Base-by-base conservation (phyloP, 352 stramenopile species). In the Paralagenidium karlingii region DNA sequence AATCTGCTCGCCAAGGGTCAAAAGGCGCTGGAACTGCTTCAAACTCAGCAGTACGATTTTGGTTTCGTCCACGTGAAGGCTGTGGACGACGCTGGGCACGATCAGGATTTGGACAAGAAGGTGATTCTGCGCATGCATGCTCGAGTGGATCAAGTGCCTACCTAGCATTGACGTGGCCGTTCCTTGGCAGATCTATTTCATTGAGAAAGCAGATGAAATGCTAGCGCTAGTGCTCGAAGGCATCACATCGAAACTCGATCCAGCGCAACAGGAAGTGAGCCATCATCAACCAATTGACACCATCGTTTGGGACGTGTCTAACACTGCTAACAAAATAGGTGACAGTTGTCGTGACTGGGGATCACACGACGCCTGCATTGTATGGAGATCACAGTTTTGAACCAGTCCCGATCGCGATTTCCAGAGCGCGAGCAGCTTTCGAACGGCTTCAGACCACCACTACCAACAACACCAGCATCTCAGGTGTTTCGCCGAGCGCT, bases 311-410 rank as follows among this genome's bases (percentile, higher is more conserved):
- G n/a, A n/a, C n/a, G n/a, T n/a, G 10, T 10, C 13, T 24, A 38
- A 24, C 21, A 11, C 12, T 38, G 12, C 8, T 13, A 11, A 18
- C 26, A 8, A 43, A 63, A 8, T 62, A 92, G 25, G 60, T 84
- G 18, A 85, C 70, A 22, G 84, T 92, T 22, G 57, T 92, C n/a
- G 62, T 92, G 25, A 92, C 79, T 2, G 79, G 79, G 9, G 79
- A 92, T 46, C 79, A 92, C 58, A 88, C 79, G 39, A 92, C 79
- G 5, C 79, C 79, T 16, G 76, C 88, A 20, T 67, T 83, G 43
- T 90, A 88, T 38, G 79, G 79, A 22, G 79, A 92, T 43, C 79
- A 92, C 59, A 92, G 67, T 22, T 90, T 92, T 43, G 79, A 92
- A 40, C 76, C 79, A 0, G 79, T 92, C 30, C 79, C 79, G 10